Evolutionary conservation across 1,284 basidiomycete genomes (phyloP), one percentile per base, ranked within the genome.

Genomic region (Austroboletus olivaceoglutinosus): DNA sequence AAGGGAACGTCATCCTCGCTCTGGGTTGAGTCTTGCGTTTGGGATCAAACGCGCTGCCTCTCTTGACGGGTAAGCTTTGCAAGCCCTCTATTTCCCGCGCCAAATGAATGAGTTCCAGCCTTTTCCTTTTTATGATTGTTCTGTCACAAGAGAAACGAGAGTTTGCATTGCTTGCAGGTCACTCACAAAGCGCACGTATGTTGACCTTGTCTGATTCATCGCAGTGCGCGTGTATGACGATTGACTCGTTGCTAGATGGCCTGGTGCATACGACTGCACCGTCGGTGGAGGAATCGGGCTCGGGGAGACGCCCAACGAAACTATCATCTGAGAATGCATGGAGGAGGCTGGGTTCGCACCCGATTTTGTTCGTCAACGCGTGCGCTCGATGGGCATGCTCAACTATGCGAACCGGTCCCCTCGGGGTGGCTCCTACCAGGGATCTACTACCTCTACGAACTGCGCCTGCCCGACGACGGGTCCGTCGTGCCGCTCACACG

Each of bases 111-210:
- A 25, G 7, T 25, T 8, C 7, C 25, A 62, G 61, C 61, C 1
- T n/a, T n/a, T n/a, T n/a, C n/a, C n/a, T n/a, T 62, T 62, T 25
- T 62, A 60, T 27, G 54, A 62, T 6, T 62, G 63, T 42, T 45
- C 49, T 2, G 18, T 11, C 15, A 64, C 61, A 19, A 52, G 39
- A 12, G 60, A 52, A 48, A 55, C 40, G n/a, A 64, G 53, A 60
- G 59, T 76, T 15, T 76, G 71, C 71, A 63, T 76, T 21, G 70
- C 75, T 44, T 71, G 71, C 19, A 64, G 75, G 38, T 73, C 75
- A 9, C 52, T 52, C 12, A 64, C 60, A 8, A 76, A 76, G 56
- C 68, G 63, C 60, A 75, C 66, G 75, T 75, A 58, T 11, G 70
- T 62, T 6, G 7, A 36, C 39, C 27, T n/a, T 12, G 19, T 15